phyloP scores from a whole-genome alignment of 805 yeast species.

The Candida ulmi region DNA sequence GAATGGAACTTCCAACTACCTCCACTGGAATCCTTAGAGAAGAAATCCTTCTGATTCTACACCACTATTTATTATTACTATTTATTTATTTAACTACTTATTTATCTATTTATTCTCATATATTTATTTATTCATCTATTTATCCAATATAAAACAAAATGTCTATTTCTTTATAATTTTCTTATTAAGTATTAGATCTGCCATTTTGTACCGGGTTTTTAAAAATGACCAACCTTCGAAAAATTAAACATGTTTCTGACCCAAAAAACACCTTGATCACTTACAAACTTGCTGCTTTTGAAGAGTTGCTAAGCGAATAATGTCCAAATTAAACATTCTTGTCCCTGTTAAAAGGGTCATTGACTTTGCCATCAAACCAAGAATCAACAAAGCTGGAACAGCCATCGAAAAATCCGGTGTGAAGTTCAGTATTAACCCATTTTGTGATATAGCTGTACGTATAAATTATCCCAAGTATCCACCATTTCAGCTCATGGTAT shows the following conservation, averaged over 20 bases:
- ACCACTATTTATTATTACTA: neutral
- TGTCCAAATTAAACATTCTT: conserved; percentile 58
- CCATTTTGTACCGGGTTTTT: neutral
- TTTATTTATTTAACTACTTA: conserved; percentile 4
- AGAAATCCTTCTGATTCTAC: conserved; percentile 8
- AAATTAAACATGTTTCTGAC: neutral
- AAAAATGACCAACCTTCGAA: neutral
- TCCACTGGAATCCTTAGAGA: conserved; percentile 15
- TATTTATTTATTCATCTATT: neutral
- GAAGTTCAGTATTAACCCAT: conserved; percentile 91
- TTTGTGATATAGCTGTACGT: conserved; percentile 84
- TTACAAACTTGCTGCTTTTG: too few relatives aligned
- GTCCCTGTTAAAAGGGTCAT: conserved; percentile 95
- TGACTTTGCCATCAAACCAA: conserved; percentile 89
- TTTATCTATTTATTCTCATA: conserved; percentile 6
- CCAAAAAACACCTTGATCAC: too few relatives aligned
- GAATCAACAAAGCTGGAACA: conserved; percentile 79
- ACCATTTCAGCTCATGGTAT: too few relatives aligned
- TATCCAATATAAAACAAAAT: too few relatives aligned
- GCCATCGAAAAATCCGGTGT: conserved; percentile 83
- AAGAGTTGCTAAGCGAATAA: too few relatives aligned
- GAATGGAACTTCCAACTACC: conserved; percentile 20
- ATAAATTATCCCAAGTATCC: too few relatives aligned
- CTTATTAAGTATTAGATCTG: neutral
- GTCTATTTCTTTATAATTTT: too few relatives aligned